These are phyloP conservation scores for Harrya chromipes DNA, from an alignment of 768 basidiomycete genomes.

Conservation along the genomic window DNA sequence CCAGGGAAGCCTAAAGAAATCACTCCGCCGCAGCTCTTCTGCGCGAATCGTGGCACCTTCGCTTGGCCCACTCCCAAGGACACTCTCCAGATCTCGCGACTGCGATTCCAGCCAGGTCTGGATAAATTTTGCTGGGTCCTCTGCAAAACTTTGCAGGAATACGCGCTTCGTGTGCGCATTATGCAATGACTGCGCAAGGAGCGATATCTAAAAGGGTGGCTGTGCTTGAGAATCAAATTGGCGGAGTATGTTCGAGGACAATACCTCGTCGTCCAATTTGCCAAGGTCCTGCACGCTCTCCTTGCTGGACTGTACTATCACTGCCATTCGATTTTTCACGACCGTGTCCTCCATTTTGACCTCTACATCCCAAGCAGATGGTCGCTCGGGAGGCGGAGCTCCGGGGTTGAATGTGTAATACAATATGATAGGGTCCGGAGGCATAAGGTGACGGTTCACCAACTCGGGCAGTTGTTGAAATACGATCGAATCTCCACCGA, in stretches of 20 bases:
- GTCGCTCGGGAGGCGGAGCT: slow-evolving; percentile 60
- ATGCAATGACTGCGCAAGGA: slow-evolving; percentile 79
- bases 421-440: slow-evolving; percentile 78
- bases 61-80: slow-evolving; percentile 83
- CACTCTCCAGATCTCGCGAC: slow-evolving; percentile 83
- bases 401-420: slow-evolving; percentile 72
- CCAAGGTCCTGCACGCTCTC: slow-evolving; percentile 65
- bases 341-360: slow-evolving; percentile 80
- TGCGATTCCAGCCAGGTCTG: slow-evolving; percentile 92
- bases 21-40: slow-evolving; percentile 84
- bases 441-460: slow-evolving; percentile 72
- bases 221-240: slow-evolving; percentile 18
- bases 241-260: neutral
- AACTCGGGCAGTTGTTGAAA: slow-evolving; percentile 85
- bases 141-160: slow-evolving; percentile 80
- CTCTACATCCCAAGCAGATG: slow-evolving; percentile 83
- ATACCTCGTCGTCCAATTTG: slow-evolving; percentile 88
- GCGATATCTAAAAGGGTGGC: slow-evolving; percentile 57
- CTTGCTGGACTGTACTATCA: slow-evolving; percentile 65
- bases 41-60: slow-evolving; percentile 79
- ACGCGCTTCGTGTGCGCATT: slow-evolving; percentile 85
- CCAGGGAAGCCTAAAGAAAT: slow-evolving; percentile 92
- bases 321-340: slow-evolving; percentile 71
- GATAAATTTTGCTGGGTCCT: slow-evolving; percentile 76
- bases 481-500: slow-evolving; percentile 61